A percentile compares a stretch with the other conserved stretches of the same genome.
Evolutionary conservation across 169 alveolate species (phyloP).

Genomic region (Babesia caballi): DNA sequence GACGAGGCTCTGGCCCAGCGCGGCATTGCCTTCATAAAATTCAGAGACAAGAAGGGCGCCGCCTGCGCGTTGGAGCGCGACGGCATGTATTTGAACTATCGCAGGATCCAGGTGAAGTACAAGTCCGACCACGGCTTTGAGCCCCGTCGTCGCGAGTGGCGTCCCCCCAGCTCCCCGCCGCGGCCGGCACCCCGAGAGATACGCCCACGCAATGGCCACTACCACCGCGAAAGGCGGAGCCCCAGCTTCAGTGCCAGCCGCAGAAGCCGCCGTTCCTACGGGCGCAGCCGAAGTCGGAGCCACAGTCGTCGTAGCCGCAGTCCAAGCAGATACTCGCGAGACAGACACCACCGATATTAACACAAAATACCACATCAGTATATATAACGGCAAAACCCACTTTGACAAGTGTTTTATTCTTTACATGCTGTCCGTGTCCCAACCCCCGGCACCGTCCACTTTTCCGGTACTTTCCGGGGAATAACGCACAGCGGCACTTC

Average conservation of each 20-base stretch:
- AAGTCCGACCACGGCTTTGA: background rate
- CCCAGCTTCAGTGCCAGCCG: background rate
- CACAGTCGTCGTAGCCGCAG: no score
- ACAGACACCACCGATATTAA: no score
- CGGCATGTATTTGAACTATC: conserved; percentile 38
- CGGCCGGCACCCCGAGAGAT: background rate
- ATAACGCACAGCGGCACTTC: no score
- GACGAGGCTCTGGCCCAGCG: conserved; percentile 12
- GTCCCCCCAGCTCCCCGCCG: background rate
- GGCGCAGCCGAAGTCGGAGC: background rate
- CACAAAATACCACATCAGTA: no score
- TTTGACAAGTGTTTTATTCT: no score
- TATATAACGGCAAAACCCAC: no score
- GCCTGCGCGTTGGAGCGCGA: conserved; percentile 30
- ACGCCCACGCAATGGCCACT: background rate
- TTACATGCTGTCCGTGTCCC: no score
- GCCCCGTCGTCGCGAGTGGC: background rate
- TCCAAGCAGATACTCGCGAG: no score
- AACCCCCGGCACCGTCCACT: no score
- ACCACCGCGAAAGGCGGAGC: background rate
- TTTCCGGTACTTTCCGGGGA: no score
- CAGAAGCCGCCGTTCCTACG: background rate
- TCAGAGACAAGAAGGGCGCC: conserved; percentile 14
- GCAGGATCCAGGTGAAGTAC: conserved; percentile 31
- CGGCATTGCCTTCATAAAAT: conserved; percentile 40